phyloP scores from a whole-genome alignment of 768 basidiomycete genomes.

The Tricholomella constricta region DNA sequence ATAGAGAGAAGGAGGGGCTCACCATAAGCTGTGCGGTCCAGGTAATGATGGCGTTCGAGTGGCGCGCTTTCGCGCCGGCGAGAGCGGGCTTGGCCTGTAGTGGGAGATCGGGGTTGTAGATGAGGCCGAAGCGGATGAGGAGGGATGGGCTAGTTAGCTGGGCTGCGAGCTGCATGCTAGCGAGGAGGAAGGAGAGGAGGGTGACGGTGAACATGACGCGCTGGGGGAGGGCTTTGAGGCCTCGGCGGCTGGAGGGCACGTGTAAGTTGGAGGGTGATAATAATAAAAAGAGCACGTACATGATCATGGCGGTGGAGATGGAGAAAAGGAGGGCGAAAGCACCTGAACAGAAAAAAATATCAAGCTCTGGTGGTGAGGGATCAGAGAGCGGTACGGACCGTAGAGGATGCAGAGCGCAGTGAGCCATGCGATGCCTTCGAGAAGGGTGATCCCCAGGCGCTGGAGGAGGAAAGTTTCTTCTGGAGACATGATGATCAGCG shows the following conservation, averaged over 20 bases:
- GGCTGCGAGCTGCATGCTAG: constrained; percentile 1
- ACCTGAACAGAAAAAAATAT: not conserved
- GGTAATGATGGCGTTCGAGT: too few relatives aligned
- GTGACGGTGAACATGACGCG: constrained; percentile 4
- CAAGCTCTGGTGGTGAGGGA: too few relatives aligned
- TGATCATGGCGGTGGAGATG: not conserved
- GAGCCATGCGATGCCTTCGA: not conserved
- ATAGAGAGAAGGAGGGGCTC: not conserved
- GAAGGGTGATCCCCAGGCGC: not conserved
- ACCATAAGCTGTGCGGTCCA: constrained; percentile 7
- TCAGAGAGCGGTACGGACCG: too few relatives aligned
- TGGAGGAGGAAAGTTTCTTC: not conserved
- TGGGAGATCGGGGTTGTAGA: not conserved
- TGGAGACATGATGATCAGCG: not conserved
- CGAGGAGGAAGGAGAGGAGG: constrained; percentile 2
- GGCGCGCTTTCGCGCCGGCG: too few relatives aligned
- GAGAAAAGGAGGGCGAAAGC: constrained; percentile 1
- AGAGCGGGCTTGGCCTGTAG: not conserved
- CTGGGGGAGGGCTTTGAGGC: not conserved
- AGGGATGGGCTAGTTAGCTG: not conserved
- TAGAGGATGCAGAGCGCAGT: not conserved
- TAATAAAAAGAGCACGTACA: not conserved
- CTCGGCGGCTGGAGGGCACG: not conserved
- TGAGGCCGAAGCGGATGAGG: not conserved
- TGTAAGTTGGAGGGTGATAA: not conserved